A percentile compares a stretch with the other conserved stretches of the same genome.
These are phyloP conservation scores for Chenopodium formosanum DNA, from an alignment of 148 eudicot genomes.

Conservation along the genomic window DNA sequence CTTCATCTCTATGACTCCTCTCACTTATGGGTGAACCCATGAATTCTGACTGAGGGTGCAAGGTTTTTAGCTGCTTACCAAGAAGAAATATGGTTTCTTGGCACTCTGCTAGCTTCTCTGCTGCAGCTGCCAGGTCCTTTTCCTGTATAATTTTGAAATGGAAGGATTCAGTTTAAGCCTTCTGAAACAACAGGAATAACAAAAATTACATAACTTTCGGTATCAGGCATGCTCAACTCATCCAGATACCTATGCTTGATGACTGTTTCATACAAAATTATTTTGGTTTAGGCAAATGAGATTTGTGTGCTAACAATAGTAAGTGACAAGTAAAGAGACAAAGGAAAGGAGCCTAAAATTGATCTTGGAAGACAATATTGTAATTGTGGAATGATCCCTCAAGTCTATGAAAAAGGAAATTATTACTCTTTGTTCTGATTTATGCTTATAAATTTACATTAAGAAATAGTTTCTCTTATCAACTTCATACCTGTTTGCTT, in stretches of 20 bases:
- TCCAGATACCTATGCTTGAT: background rate
- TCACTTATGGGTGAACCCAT: conserved; percentile 43
- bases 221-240: background rate
- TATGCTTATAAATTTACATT: background rate
- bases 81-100: conserved; percentile 87
- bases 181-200: background rate
- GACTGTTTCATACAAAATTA: background rate
- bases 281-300: background rate
- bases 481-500: conserved; percentile 54
- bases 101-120: conserved; percentile 87
- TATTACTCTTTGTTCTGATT: background rate
- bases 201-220: background rate
- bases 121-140: conserved; percentile 76
- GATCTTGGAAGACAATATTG: background rate
- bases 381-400: background rate
- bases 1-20: conserved; percentile 41
- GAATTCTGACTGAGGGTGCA: conserved; percentile 64
- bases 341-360: background rate
- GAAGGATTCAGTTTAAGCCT: background rate
- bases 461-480: background rate
- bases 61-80: conserved; percentile 65
- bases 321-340: background rate
- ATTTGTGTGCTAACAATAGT: background rate
- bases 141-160: conserved; percentile 43
- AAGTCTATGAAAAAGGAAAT: background rate